Conservation (phyloP, 305 asterid species). For the Fraxinus xanthoxyloides region DNA sequence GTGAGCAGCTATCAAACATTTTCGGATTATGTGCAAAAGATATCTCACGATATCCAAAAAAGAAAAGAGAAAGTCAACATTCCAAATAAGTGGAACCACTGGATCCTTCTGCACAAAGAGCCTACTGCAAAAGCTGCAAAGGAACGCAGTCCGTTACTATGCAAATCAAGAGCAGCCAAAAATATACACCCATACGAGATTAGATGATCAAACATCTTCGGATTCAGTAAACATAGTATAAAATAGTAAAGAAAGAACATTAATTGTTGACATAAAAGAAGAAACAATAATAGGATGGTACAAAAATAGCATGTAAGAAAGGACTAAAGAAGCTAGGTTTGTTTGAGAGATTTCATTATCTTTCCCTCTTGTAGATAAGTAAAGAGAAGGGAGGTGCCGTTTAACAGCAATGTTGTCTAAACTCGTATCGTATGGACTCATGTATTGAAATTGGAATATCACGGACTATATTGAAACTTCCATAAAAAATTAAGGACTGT, state of each 20-base stretch:
- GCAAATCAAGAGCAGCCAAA: background rate
- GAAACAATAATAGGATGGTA: background rate
- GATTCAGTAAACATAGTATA: background rate
- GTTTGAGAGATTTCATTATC: background rate
- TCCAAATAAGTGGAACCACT: conserved; percentile 27
- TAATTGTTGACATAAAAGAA: background rate
- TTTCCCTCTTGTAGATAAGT: background rate
- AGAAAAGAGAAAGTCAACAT: conserved; percentile 22
- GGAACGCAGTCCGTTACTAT: background rate
- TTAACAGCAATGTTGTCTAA: background rate
- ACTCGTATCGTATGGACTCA: background rate
- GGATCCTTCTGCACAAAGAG: conserved; percentile 13
- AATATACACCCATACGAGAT: background rate
- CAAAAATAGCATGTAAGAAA: background rate
- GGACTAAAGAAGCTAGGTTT: background rate
- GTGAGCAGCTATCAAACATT: conserved; percentile 10
- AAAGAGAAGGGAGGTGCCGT: background rate
- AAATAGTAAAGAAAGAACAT: background rate
- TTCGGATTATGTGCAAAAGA: background rate
- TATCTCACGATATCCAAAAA: conserved; percentile 14
- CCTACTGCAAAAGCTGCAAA: conserved; percentile 32
- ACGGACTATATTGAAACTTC: background rate
- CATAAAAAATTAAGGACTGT: background rate
- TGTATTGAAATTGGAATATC: background rate
- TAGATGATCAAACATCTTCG: background rate